Evolutionary conservation across 257 asterid species (phyloP).

Genomic region (Solanum chiquidenum): DNA sequence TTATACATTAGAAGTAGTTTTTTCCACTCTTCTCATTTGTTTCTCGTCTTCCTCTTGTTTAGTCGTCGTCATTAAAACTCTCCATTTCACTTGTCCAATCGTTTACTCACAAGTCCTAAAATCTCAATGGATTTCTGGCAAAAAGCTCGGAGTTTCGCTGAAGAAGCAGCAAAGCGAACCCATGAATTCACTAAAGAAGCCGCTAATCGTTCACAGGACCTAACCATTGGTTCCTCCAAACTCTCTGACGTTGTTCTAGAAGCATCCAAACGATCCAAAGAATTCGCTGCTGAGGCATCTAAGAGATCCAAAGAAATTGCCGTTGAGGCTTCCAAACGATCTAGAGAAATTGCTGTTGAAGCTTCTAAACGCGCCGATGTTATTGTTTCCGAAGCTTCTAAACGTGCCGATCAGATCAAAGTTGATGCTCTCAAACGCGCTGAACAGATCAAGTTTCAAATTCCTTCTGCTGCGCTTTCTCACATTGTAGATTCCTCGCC

Average conservation of each 20-base stretch:
- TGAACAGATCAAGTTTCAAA: constrained; percentile 76
- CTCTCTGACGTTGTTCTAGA: constrained; percentile 53
- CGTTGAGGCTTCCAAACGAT: constrained; percentile 62
- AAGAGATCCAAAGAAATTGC: constrained; percentile 27
- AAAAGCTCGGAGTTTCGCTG: constrained; percentile 73
- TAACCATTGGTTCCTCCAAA: constrained; percentile 45
- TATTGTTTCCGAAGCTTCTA: not conserved
- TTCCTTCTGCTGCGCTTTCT: constrained; percentile 49
- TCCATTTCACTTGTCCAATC: not conserved
- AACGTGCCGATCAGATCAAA: not conserved
- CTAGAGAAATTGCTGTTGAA: constrained; percentile 45
- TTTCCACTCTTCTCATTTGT: not conserved
- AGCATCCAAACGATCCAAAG: not conserved
- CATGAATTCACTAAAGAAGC: constrained; percentile 56
- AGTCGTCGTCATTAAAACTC: not conserved
- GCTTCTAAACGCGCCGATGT: constrained; percentile 66
- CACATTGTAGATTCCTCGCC: constrained; percentile 43
- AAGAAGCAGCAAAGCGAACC: constrained; percentile 75
- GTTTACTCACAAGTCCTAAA: not conserved
- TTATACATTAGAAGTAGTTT: too few species aligned
- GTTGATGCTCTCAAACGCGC: not conserved
- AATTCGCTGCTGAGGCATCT: constrained; percentile 24
- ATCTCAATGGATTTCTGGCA: constrained; percentile 76
- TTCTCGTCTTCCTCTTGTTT: not conserved
- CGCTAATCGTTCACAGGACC: constrained; percentile 52